Evolutionary conservation across 2,329 filamentous ascomycete genomes (phyloP).

Genomic region (Leptographium procerum): DNA sequence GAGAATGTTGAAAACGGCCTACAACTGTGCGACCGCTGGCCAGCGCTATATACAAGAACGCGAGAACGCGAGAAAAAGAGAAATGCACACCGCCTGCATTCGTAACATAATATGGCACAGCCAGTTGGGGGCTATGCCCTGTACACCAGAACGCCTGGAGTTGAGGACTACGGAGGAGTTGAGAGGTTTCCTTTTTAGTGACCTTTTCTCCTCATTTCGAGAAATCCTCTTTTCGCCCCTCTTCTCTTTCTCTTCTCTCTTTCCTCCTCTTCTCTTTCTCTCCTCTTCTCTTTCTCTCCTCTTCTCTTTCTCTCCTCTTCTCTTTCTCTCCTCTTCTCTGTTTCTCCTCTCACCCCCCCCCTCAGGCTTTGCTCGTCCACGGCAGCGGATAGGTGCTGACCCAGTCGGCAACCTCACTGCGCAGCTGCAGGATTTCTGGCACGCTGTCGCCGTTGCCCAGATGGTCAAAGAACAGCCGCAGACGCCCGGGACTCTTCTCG

Average conservation of each 20-base stretch:
- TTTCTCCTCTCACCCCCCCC: neutral
- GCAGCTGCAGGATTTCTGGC: conserved; percentile 60
- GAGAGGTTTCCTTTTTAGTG: no score
- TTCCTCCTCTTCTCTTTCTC: neutral
- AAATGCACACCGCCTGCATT: neutral
- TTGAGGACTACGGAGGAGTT: no score
- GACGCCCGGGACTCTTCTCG: conserved; percentile 52
- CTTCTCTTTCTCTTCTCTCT: no score
- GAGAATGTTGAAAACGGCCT: no score
- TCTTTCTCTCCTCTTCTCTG: neutral
- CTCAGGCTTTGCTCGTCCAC: conserved; percentile 36
- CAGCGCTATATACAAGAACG: no score
- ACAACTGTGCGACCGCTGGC: no score
- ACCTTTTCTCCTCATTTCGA: no score
- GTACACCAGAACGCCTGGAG: neutral
- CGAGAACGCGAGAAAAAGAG: no score
- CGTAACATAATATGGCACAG: no score
- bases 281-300: no score
- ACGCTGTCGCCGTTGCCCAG: conserved; percentile 57
- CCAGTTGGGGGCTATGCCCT: no score
- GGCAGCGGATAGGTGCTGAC: conserved; percentile 63
- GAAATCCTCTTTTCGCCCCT: no score
- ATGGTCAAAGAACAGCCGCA: conserved; percentile 58
- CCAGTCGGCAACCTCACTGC: conserved; percentile 68
- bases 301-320: neutral